Percentiles rank a stretch among this genome's conserved stretches.
These are phyloP conservation scores for Cytospora schulzeri DNA, from an alignment of 2,329 filamentous ascomycete species.

Conservation along the genomic window DNA sequence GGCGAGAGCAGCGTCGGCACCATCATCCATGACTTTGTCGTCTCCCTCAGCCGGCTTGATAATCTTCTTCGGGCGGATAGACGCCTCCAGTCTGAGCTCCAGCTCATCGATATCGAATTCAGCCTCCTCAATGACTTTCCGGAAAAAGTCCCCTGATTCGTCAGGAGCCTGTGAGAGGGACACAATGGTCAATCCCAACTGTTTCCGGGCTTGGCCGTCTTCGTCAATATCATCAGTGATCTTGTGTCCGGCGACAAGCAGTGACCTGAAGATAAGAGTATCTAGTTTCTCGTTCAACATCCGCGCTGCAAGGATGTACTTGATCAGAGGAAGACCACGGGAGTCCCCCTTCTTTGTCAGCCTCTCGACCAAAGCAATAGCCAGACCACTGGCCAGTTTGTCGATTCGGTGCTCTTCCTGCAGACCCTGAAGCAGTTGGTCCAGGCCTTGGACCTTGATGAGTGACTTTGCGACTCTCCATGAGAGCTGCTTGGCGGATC, in stretches of 20 bases:
- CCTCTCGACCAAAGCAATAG: constrained; percentile 64
- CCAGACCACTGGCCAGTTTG: constrained; percentile 72
- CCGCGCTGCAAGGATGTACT: constrained; percentile 60
- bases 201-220: constrained; percentile 59
- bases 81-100: constrained; percentile 73
- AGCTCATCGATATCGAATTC: constrained; percentile 74
- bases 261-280: constrained; percentile 64
- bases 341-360: constrained; percentile 62
- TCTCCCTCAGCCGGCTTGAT: constrained; percentile 43
- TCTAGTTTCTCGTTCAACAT: constrained; percentile 66
- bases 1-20: constrained; percentile 31
- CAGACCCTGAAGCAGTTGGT: constrained; percentile 61
- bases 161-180: constrained; percentile 62
- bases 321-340: constrained; percentile 60
- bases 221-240: constrained; percentile 57
- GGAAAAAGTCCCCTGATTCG: constrained; percentile 63
- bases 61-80: constrained; percentile 60
- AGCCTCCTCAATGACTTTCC: constrained; percentile 65
- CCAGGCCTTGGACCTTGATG: constrained; percentile 63
- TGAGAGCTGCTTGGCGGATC: constrained; percentile 69
- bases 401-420: constrained; percentile 68
- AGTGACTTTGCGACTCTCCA: constrained; percentile 70
- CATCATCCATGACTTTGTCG: constrained; percentile 51
- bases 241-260: constrained; percentile 63
- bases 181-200: constrained; percentile 68